Percentiles rank a stretch among this genome's conserved stretches.
Conservation (phyloP, 345 rosid species). For the Hevea brasiliensis region DNA sequence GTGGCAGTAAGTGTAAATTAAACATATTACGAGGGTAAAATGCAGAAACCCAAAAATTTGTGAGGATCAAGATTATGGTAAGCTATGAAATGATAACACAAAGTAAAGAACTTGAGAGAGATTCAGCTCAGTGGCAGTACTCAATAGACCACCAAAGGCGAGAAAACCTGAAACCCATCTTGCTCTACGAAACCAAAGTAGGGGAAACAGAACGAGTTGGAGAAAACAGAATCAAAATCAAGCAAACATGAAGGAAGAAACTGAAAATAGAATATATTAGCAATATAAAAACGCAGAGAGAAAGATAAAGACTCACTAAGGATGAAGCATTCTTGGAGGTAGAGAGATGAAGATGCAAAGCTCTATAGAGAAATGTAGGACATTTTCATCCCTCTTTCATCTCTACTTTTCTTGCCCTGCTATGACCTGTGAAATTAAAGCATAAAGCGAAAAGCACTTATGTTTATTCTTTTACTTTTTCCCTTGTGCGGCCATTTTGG, state of each 20-base stretch:
- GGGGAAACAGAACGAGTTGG: too few species aligned
- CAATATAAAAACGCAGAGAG: neutral
- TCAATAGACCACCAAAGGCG: neutral
- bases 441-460: neutral
- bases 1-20: neutral
- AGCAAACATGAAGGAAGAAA: neutral
- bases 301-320: neutral
- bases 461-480: neutral
- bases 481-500: too few species aligned
- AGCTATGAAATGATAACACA: neutral
- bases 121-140: neutral
- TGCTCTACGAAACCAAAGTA: neutral
- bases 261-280: neutral
- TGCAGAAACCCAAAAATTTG: neutral
- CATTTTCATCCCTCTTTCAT: neutral
- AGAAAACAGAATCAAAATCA: neutral
- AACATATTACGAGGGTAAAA: neutral
- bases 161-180: slow-evolving; percentile 1
- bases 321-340: neutral
- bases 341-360: slow-evolving; percentile 1
- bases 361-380: neutral
- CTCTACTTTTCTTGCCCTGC: neutral
- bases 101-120: neutral
- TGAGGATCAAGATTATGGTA: neutral
- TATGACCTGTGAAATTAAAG: too few species aligned